These are phyloP conservation scores for Didymella pomorum DNA, from an alignment of 2,329 filamentous ascomycete genomes.

Conservation along the genomic window DNA sequence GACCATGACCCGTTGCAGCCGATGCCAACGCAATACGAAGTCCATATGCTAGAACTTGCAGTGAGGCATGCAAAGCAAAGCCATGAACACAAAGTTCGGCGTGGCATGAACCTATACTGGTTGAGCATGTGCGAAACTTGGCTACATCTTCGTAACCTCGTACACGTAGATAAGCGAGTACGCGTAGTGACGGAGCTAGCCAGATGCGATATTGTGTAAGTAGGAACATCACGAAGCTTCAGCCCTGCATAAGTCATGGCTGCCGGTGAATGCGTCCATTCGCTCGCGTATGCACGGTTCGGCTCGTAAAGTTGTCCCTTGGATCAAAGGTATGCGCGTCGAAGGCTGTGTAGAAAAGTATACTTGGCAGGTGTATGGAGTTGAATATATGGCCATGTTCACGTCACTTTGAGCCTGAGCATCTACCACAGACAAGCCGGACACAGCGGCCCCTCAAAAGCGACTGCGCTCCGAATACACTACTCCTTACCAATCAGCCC, in stretches of 20 bases:
- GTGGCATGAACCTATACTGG: too few species aligned
- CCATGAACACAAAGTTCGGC: too few species aligned
- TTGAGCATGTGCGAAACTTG: not conserved
- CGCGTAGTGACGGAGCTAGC: not conserved
- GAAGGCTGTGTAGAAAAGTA: not conserved
- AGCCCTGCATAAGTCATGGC: not conserved
- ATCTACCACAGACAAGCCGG: too few species aligned
- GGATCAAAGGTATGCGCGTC: not conserved
- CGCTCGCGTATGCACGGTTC: not conserved
- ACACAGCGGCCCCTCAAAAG: too few species aligned
- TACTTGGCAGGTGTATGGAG: not conserved
- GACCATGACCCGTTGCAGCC: too few species aligned
- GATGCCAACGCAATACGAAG: too few species aligned
- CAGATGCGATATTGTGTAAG: not conserved
- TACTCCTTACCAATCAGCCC: too few species aligned
- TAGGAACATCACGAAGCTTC: not conserved
- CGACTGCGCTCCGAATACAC: too few species aligned
- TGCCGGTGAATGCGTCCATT: not conserved
- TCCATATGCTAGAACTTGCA: too few species aligned
- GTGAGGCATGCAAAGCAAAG: too few species aligned
- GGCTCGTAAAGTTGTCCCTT: not conserved
- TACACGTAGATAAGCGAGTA: not conserved
- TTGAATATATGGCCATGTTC: not conserved
- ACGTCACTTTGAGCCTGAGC: too few species aligned
- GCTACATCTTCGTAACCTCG: not conserved